Percentiles rank a stretch among this genome's conserved stretches.
phyloP scores from a whole-genome alignment of 352 stramenopile genomes.

The Globisporangium spinosum region DNA sequence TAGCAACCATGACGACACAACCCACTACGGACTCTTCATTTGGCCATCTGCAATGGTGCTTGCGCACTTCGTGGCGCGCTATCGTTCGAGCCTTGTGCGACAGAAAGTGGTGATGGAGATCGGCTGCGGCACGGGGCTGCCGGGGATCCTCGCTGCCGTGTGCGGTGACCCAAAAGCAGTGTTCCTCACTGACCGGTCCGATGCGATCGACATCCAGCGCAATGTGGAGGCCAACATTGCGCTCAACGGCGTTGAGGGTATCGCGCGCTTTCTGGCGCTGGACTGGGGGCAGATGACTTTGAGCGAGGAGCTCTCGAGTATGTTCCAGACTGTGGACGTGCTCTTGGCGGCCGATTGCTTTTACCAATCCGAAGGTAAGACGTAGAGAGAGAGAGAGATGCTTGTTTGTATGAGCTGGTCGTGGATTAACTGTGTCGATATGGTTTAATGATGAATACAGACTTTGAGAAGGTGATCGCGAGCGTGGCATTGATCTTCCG shows the following conservation, averaged over 20 bases:
- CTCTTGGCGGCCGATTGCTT: conserved; percentile 69
- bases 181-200: conserved; percentile 49
- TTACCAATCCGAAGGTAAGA: conserved; percentile 55
- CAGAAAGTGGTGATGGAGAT: conserved; percentile 56
- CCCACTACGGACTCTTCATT: conserved; percentile 62
- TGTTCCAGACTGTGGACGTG: conserved; percentile 39
- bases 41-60: conserved; percentile 58
- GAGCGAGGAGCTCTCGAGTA: conserved; percentile 21
- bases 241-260: conserved; percentile 34
- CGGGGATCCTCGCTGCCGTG: conserved; percentile 49
- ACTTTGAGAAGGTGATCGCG: conserved; percentile 70
- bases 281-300: conserved; percentile 44
- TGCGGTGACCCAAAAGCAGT: conserved; percentile 37
- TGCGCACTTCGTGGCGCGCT: conserved; percentile 41
- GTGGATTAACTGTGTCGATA: background rate
- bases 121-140: conserved; percentile 62
- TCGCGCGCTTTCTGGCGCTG: conserved; percentile 40
- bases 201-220: conserved; percentile 38
- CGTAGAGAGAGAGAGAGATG: background rate
- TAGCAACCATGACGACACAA: conserved; percentile 3
- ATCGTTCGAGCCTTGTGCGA: conserved; percentile 22
- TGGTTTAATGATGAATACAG: conserved; percentile 16
- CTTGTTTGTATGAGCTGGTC: background rate
- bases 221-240: conserved; percentile 54
- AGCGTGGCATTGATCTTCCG: conserved; percentile 63